Conservation (phyloP, 202 grass and related monocot genomes). For the Bolboschoenoplectus hybrid region DNA sequence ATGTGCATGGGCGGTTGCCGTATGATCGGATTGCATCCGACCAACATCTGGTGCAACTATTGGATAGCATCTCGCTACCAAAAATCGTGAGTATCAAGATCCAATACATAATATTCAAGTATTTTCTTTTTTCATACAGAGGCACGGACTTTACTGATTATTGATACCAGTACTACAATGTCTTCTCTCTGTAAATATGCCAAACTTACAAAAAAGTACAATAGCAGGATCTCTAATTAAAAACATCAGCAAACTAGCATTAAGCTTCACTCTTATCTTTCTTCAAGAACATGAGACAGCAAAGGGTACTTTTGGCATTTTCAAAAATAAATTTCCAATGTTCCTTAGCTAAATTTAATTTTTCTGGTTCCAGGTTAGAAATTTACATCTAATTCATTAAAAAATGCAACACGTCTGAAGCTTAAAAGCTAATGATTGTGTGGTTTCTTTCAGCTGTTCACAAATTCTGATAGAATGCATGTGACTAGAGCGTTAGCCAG, state of each 20-base stretch:
- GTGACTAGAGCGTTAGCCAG: slow-evolving; percentile 54
- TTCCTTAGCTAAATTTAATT: not conserved
- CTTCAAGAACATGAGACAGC: not conserved
- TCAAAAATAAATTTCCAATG: not conserved
- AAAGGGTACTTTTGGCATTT: slow-evolving; percentile 9
- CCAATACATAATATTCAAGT: not conserved
- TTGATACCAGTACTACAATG: not conserved
- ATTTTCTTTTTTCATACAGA: not conserved
- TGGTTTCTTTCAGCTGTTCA: slow-evolving; percentile 63
- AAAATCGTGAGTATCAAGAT: slow-evolving; percentile 68
- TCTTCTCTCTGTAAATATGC: not conserved
- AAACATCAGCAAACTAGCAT: not conserved
- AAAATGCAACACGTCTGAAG: not conserved
- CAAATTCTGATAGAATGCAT: slow-evolving; percentile 86
- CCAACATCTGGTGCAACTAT: slow-evolving; percentile 51
- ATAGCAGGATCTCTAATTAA: not conserved
- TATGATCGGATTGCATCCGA: slow-evolving; percentile 69
- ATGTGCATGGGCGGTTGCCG: slow-evolving; percentile 84
- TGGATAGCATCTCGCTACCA: slow-evolving; percentile 70
- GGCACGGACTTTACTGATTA: not conserved
- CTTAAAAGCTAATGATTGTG: slow-evolving; percentile 25
- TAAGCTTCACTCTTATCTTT: not conserved
- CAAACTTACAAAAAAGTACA: not conserved
- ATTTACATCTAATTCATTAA: not conserved
- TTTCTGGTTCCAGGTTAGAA: not conserved